Conservation (phyloP, 306 rosid species). For the Quillaja saponaria region DNA sequence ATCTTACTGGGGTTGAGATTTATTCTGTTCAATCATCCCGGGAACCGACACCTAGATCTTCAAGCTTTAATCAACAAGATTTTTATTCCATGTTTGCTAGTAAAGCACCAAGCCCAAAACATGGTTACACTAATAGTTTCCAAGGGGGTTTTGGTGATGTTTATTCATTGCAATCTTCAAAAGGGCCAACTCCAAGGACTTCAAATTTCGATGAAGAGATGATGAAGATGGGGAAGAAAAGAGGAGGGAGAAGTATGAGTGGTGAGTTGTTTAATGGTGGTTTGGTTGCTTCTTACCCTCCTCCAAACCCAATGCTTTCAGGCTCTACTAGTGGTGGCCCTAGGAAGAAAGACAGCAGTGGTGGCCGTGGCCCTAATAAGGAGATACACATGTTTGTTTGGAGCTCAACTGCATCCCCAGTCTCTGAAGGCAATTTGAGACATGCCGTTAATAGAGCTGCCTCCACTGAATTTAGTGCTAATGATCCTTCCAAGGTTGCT, state of each 20-base stretch:
- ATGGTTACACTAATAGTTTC: conserved; percentile 58
- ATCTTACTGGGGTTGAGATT: conserved; percentile 82
- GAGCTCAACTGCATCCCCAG: conserved; percentile 88
- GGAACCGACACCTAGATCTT: conserved; percentile 82
- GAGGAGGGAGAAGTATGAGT: conserved; percentile 69
- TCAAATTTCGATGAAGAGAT: conserved; percentile 79
- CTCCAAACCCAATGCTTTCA: conserved; percentile 71
- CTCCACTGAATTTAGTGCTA: conserved; percentile 50
- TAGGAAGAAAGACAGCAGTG: conserved; percentile 53
- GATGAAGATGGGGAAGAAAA: conserved; percentile 56
- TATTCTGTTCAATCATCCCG: conserved; percentile 83
- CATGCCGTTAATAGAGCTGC: conserved; percentile 63
- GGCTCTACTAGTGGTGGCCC: conserved; percentile 56
- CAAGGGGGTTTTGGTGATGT: conserved; percentile 53
- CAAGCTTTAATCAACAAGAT: conserved; percentile 79
- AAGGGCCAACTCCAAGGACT: conserved; percentile 73
- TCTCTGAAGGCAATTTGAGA: conserved; percentile 70
- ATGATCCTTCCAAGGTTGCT: conserved; percentile 56
- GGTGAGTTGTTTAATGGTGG: conserved; percentile 69
- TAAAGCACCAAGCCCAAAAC: conserved; percentile 85
- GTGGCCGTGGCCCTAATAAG: conserved; percentile 39
- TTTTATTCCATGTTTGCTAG: conserved; percentile 83
- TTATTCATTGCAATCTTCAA: conserved; percentile 66
- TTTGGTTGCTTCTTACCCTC: conserved; percentile 52
- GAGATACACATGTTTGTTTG: conserved; percentile 94